Conservation (phyloP, 1,284 basidiomycete species). For the Ustilago vetiveriae region DNA sequence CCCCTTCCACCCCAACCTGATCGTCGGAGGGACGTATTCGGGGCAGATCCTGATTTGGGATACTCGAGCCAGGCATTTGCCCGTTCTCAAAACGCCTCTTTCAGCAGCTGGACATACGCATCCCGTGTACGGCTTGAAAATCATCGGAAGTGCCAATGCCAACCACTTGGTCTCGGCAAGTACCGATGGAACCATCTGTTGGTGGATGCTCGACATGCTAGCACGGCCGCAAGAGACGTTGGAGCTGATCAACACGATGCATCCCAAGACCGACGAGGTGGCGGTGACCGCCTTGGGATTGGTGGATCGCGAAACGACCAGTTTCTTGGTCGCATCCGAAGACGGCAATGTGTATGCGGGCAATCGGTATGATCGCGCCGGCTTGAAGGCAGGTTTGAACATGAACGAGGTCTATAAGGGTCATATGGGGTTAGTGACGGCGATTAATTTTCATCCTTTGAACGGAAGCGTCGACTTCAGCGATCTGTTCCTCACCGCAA, state of each 20-base stretch:
- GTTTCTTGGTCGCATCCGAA: constrained; percentile 95
- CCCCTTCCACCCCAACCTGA: constrained; percentile 94
- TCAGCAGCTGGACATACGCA: constrained; percentile 92
- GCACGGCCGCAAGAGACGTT: constrained; percentile 77
- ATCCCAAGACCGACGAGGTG: constrained; percentile 77
- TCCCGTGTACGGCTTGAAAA: constrained; percentile 95
- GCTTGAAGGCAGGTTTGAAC: constrained; percentile 92
- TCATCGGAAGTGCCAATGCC: constrained; percentile 97
- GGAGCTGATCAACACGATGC: constrained; percentile 45
- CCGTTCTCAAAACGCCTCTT: constrained; percentile 93
- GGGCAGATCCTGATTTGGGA: constrained; percentile 99
- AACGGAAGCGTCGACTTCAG: constrained; percentile 80
- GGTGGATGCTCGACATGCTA: constrained; percentile 98
- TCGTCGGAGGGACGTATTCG: constrained; percentile 97
- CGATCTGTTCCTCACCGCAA: constrained; percentile 82
- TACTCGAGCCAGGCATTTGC: constrained; percentile 86
- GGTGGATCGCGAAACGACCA: constrained; percentile 91
- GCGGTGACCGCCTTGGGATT: constrained; percentile 91
- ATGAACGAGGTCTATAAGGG: constrained; percentile 85
- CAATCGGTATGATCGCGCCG: constrained; percentile 93
- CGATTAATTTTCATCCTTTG: constrained; percentile 88
- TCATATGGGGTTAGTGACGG: constrained; percentile 91
- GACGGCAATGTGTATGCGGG: constrained; percentile 96
- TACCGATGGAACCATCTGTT: constrained; percentile 95
- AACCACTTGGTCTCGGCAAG: constrained; percentile 94